phyloP scores from a whole-genome alignment of 257 asterid species.

The Capsicum baccatum region DNA sequence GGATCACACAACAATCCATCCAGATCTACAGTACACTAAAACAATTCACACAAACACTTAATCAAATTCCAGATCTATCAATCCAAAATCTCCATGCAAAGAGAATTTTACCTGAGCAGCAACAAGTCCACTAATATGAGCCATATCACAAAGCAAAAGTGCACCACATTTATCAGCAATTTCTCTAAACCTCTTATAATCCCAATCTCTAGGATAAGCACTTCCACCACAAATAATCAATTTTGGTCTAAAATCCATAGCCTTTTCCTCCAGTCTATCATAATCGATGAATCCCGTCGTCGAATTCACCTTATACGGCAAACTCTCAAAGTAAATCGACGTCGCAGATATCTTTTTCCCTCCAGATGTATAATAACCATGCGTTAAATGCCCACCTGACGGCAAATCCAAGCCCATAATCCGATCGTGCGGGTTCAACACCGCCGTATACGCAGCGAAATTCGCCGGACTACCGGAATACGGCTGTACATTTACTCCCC shows the following conservation, averaged over 20 bases:
- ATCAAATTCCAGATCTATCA: constrained; percentile 6
- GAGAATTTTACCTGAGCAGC: constrained; percentile 76
- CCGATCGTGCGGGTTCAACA: constrained; percentile 77
- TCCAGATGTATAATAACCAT: constrained; percentile 74
- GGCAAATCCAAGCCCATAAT: constrained; percentile 89
- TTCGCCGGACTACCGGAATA: constrained; percentile 62
- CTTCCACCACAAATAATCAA: constrained; percentile 93
- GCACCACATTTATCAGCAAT: constrained; percentile 77
- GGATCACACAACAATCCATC: not conserved
- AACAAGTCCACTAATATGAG: constrained; percentile 96
- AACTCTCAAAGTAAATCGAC: constrained; percentile 83
- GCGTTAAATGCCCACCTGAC: constrained; percentile 84
- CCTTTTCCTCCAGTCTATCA: constrained; percentile 72
- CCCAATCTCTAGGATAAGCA: constrained; percentile 71
- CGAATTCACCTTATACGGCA: constrained; percentile 89
- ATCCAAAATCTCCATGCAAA: constrained; percentile 5
- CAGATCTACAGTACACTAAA: not conserved
- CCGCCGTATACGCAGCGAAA: constrained; percentile 82
- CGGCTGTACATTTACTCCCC: constrained; percentile 64
- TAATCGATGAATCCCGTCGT: constrained; percentile 86
- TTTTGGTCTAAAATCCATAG: constrained; percentile 86
- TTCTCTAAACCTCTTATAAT: constrained; percentile 56
- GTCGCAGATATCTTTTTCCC: constrained; percentile 96
- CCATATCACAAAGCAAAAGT: constrained; percentile 90
- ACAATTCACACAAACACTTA: not conserved